A percentile compares a stretch with the other conserved stretches of the same genome.
Conservation (phyloP, 805 yeast species). For the Zygoascus biomembranicola region DNA sequence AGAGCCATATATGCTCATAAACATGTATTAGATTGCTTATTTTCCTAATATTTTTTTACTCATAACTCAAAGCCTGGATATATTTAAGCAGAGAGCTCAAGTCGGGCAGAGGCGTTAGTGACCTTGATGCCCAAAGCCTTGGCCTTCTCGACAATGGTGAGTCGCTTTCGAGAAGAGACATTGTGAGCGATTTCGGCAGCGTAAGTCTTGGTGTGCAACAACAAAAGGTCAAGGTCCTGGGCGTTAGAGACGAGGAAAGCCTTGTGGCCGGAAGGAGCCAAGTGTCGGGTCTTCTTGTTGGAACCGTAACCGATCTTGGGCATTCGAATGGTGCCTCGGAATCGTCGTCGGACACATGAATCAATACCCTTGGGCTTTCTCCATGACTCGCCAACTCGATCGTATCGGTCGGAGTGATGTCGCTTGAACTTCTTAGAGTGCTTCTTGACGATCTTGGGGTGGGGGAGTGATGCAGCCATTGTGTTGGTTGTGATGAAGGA, state of each 20-base stretch:
- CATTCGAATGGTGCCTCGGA: constrained; percentile 98
- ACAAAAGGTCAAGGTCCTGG: constrained; percentile 87
- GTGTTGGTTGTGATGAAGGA: constrained; percentile 7
- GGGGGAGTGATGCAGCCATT: constrained; percentile 97
- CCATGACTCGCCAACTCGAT: constrained; percentile 98
- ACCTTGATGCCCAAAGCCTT: constrained; percentile 97
- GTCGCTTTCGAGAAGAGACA: constrained; percentile 98
- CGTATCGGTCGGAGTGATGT: constrained; percentile 99
- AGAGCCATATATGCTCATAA: not conserved
- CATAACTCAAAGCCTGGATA: not conserved
- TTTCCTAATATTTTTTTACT: not conserved
- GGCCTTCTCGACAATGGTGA: constrained; percentile 91
- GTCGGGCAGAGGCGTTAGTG: constrained; percentile 99
- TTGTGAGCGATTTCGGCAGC: constrained; percentile 99
- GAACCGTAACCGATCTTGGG: constrained; percentile 99
- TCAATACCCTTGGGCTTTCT: constrained; percentile 99
- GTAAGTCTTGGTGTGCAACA: constrained; percentile 95
- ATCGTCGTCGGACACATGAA: constrained; percentile 96
- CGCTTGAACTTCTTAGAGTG: constrained; percentile 96
- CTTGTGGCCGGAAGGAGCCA: constrained; percentile 98
- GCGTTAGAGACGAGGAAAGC: constrained; percentile 87
- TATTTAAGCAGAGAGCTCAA: constrained; percentile 88
- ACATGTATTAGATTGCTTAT: not conserved
- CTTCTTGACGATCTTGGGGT: constrained; percentile 99
- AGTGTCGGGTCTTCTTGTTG: constrained; percentile 95